Evolutionary conservation across 2,329 filamentous ascomycete genomes (phyloP), one percentile per base, ranked within the genome.

Genomic region (Colletotrichum liaoningense): DNA sequence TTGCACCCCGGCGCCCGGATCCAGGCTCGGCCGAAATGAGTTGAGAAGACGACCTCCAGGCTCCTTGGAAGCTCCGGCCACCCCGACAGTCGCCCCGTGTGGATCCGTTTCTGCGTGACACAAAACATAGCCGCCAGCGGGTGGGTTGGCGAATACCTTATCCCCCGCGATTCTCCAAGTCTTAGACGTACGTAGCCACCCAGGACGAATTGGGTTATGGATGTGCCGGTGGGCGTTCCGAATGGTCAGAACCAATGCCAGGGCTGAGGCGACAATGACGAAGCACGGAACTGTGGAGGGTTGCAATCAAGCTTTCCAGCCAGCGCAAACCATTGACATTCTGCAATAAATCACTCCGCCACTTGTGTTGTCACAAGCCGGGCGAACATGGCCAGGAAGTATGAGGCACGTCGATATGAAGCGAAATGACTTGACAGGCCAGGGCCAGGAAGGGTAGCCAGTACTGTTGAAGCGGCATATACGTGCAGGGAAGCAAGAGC

Each of bases 311-410:
- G 35, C 33, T 33, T 38, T 49, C 19, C 16, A 28, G 35, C 24
- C 64, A 30, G 26, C 52, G 59, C 30, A 26, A 64, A 26, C 46
- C 60, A 46, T 38, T 52, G 46, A 22, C 49, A 49, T 71, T 35
- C 62, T 71, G 71, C 67, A 71, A 66, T 62, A 57, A 26, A 66
- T 9, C 14, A 38, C 71, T 73, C 71, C 71, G 71, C 71, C 71
- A 73, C 71, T 42, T 28, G n/a, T 63, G 56, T 42, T 55, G 70
- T 62, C 67, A 73, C 42, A 56, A 66, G 56, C 28, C 71, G 71
- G 71, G 71, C 71, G 67, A 24, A 69, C 26, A 56, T 52, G 28
- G 7, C 35, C 55, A n/a, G 46, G 60, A 49, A 8, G 42, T 49
- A 49, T 49, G 42, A 56, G 52, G 64, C 38, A 63, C 67, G 64